phyloP scores from a whole-genome alignment of 352 stramenopile genomes.

The Hyaloperonospora brassicae region DNA sequence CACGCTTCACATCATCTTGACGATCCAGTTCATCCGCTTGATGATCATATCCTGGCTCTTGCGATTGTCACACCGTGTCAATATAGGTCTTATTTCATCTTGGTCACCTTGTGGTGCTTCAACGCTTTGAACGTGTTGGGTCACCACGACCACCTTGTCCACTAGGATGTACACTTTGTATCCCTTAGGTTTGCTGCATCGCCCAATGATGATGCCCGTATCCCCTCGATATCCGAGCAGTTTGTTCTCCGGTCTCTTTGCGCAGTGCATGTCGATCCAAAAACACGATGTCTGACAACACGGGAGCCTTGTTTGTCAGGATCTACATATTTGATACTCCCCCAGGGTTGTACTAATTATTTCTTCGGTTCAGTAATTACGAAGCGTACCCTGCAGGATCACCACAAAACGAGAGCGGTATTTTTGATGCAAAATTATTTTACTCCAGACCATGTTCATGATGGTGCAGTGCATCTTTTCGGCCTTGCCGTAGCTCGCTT shows the following conservation, averaged over 20 bases:
- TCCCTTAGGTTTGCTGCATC: constrained; percentile 9
- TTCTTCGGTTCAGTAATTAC: not conserved
- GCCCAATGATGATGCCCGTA: constrained; percentile 7
- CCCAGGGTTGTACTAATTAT: not conserved
- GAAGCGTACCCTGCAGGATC: not conserved
- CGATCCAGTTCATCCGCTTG: too few relatives aligned
- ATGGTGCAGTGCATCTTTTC: not conserved
- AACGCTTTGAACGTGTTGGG: constrained; percentile 3
- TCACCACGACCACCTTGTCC: constrained; percentile 6
- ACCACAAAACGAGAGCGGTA: not conserved
- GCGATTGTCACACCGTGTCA: too few relatives aligned
- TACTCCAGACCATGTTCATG: not conserved
- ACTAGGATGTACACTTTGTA: constrained; percentile 16
- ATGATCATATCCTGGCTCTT: too few relatives aligned
- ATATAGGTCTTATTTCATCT: too few relatives aligned
- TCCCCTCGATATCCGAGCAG: not conserved
- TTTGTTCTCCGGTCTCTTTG: constrained; percentile 7
- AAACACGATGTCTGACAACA: constrained; percentile 8
- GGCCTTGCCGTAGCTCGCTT: not conserved
- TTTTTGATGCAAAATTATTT: not conserved
- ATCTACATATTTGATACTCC: constrained; percentile 4
- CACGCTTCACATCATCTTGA: too few relatives aligned
- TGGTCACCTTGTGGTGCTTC: too few relatives aligned
- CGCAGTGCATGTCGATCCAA: constrained; percentile 11
- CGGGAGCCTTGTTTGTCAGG: not conserved